Base-by-base conservation (phyloP, 2,329 filamentous ascomycete genomes). In the Herpotrichia juniperi region DNA sequence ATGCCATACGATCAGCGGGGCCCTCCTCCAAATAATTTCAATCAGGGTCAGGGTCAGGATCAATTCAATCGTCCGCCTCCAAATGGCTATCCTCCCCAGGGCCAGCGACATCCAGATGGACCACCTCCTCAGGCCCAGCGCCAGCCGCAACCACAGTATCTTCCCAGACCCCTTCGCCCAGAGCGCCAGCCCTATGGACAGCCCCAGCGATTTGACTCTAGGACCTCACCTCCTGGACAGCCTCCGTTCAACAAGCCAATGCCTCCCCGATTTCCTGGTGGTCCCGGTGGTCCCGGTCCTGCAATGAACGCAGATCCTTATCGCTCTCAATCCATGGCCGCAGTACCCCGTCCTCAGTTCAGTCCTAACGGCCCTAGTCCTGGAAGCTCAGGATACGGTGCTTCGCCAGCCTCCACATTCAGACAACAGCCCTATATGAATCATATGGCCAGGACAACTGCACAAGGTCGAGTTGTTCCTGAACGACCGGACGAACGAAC, bases 261-360 rank as follows among this genome's bases (percentile, higher is more conserved):
- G 17, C 80, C 82, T 24, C 76, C 78, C 66, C 83, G 85, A 54
- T 82, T 83, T 63, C 82, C 83, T 17, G 63, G 66, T 19, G 21
- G 67, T 68, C 21, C 81, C 86, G 12, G 79, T 19, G 67, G 70
- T 14, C 81, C 86, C 9, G 79, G 76, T 12, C 87, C 90, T 43
- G 90, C 91, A 39, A 75, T 96, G 75, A 94, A 94, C 70, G 87
- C 85, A 30, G 93, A 97, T 74, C 81, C 88, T 5, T 96, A 92
- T 76, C 86, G 94, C 53, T 96, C 94, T n/a, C 91, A 96, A 65
- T 97, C 93, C 28, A 86, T 99, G 69, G 93, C 91, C 31, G 87
- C 87, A 56, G 83, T 84, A 59, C 83, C 88, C 46, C 86, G 91
- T 56, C 91, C 89, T 30, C 85, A 86, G 54, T 85, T 88, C 74